phyloP scores from a whole-genome alignment of 169 alveolate genomes.

The Eimeria praecox region DNA sequence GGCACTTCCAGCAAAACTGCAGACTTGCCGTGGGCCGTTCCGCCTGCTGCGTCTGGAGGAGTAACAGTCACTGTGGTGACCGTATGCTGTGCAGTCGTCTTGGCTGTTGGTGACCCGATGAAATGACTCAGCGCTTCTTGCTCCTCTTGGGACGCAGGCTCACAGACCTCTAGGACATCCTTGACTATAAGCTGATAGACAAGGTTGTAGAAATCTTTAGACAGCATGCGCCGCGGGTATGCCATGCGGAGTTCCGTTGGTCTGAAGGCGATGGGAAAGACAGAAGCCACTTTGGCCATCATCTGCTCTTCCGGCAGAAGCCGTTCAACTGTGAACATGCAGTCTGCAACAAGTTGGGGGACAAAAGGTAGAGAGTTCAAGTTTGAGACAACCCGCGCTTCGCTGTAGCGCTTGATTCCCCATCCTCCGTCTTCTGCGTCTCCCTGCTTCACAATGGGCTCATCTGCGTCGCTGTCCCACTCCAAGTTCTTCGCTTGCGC shows the following conservation, averaged over 20 bases:
- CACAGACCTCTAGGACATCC: conserved; percentile 86
- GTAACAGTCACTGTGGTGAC: conserved; percentile 1
- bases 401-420: conserved; percentile 70
- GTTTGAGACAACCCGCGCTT: conserved; percentile 82
- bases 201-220: conserved; percentile 72
- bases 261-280: conserved; percentile 86
- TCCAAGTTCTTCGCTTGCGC: conserved; percentile 79
- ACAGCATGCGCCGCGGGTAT: conserved; percentile 80
- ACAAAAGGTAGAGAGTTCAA: conserved; percentile 84
- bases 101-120: conserved; percentile 67
- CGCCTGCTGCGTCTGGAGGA: conserved; percentile 31
- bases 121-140: conserved; percentile 82
- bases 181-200: conserved; percentile 76
- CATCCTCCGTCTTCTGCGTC: conserved; percentile 60
- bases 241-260: conserved; percentile 83
- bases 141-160: conserved; percentile 83
- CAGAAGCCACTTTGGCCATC: conserved; percentile 89
- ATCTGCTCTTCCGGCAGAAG: conserved; percentile 89
- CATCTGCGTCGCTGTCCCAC: conserved; percentile 82
- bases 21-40: neutral
- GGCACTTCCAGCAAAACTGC: conserved; percentile 25
- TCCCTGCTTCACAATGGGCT: conserved; percentile 46
- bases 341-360: conserved; percentile 85
- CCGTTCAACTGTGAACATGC: conserved; percentile 87
- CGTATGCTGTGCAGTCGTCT: neutral